These are phyloP conservation scores for Cochlearia excelsa DNA, from an alignment of 345 rosid species.

Conservation along the genomic window DNA sequence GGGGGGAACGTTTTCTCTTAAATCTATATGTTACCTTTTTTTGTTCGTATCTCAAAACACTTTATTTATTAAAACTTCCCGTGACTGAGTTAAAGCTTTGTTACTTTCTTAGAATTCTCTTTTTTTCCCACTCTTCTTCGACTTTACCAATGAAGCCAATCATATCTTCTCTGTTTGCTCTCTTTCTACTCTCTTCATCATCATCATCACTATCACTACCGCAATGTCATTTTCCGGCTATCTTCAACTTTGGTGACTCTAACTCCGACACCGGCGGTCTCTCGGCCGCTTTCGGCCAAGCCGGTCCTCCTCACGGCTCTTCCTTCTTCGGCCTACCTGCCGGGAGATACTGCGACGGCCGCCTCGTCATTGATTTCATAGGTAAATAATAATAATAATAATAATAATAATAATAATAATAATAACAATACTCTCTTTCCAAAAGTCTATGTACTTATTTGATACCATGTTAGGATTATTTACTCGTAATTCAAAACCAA, in stretches of 20 bases:
- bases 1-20: no score
- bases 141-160: slow-evolving; percentile 21
- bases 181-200: slow-evolving; percentile 22
- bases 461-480: no score
- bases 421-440: no score
- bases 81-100: no score
- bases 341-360: slow-evolving; percentile 86
- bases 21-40: no score
- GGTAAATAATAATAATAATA: slow-evolving; percentile 38
- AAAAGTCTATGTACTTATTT: no score
- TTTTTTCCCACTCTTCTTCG: not conserved
- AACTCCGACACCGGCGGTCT: slow-evolving; percentile 93
- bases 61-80: no score
- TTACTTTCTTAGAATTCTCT: no score
- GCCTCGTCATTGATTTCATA: slow-evolving; percentile 76
- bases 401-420: no score
- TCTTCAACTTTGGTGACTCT: slow-evolving; percentile 91
- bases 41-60: no score
- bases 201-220: slow-evolving; percentile 13
- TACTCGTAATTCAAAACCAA: no score
- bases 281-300: slow-evolving; percentile 81
- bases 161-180: slow-evolving; percentile 26
- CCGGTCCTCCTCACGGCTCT: slow-evolving; percentile 63
- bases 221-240: slow-evolving; percentile 58
- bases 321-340: slow-evolving; percentile 69